A percentile compares a stretch with the other conserved stretches of the same genome.
Conservation (phyloP, 192 early-diverging fungal species). For the Coemansia sp. region DNA sequence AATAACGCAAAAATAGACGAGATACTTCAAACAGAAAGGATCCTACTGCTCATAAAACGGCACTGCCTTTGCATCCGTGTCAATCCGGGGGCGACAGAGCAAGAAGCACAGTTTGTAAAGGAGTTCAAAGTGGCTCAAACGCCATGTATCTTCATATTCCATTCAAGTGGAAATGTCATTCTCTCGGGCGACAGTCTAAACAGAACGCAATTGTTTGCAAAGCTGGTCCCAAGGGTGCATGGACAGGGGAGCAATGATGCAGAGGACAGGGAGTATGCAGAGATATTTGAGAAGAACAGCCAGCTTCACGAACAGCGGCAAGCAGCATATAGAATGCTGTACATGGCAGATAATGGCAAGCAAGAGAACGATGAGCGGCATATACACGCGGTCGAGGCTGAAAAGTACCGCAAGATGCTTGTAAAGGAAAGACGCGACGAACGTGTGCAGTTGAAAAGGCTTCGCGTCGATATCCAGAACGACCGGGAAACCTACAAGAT, state of each 20-base stretch:
- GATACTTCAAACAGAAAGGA: neutral
- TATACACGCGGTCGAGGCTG: neutral
- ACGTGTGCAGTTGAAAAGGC: neutral
- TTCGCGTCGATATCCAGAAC: conserved; percentile 6
- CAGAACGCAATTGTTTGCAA: conserved; percentile 1
- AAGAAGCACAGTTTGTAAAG: conserved; percentile 5
- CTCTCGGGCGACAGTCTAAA: neutral
- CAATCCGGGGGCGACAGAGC: neutral
- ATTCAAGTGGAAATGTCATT: conserved; percentile 6
- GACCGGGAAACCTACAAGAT: conserved; percentile 9
- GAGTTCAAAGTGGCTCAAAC: neutral
- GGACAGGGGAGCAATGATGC: conserved; percentile 10
- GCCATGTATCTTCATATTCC: conserved; percentile 7
- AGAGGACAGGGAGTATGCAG: conserved; percentile 1
- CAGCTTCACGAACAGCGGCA: conserved; percentile 2
- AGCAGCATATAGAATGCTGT: neutral
- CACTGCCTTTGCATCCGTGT: conserved; percentile 10
- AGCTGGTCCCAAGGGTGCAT: conserved; percentile 2
- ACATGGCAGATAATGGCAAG: neutral
- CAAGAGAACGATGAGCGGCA: neutral
- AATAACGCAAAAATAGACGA: conserved; percentile 1
- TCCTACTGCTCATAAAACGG: neutral
- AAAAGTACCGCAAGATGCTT: conserved; percentile 6
- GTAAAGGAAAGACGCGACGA: conserved; percentile 5
- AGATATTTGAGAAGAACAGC: conserved; percentile 7